These are phyloP conservation scores for Suhomyces kilbournensis DNA, from an alignment of 805 yeast species.

Conservation along the genomic window DNA sequence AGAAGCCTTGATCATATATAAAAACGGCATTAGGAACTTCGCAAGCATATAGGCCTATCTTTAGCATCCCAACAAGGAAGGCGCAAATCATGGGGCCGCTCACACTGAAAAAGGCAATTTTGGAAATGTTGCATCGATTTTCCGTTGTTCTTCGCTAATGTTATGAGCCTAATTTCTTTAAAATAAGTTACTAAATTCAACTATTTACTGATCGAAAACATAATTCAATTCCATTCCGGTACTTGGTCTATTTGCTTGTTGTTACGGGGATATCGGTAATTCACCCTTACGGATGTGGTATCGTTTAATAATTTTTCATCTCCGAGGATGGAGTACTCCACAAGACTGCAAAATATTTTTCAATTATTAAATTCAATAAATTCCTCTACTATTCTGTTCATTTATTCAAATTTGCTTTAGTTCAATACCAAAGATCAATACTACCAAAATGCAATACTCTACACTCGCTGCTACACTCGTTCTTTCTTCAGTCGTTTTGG, in stretches of 20 bases:
- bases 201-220: background rate
- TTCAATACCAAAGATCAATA: background rate
- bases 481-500: conserved; percentile 7
- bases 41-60: background rate
- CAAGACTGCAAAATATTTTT: background rate
- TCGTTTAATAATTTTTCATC: background rate
- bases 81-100: background rate
- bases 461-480: background rate
- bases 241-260: background rate
- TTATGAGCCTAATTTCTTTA: background rate
- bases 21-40: background rate
- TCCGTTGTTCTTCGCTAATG: background rate
- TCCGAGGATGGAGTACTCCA: background rate
- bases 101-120: background rate
- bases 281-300: background rate
- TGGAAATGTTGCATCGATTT: background rate
- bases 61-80: background rate
- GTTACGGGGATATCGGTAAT: background rate
- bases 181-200: background rate
- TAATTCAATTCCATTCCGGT: background rate
- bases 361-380: background rate
- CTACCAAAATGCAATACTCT: background rate
- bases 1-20: background rate
- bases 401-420: background rate
- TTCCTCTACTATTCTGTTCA: background rate